These are phyloP conservation scores for Luffa acutangula DNA, from an alignment of 306 rosid genomes.

Conservation along the genomic window DNA sequence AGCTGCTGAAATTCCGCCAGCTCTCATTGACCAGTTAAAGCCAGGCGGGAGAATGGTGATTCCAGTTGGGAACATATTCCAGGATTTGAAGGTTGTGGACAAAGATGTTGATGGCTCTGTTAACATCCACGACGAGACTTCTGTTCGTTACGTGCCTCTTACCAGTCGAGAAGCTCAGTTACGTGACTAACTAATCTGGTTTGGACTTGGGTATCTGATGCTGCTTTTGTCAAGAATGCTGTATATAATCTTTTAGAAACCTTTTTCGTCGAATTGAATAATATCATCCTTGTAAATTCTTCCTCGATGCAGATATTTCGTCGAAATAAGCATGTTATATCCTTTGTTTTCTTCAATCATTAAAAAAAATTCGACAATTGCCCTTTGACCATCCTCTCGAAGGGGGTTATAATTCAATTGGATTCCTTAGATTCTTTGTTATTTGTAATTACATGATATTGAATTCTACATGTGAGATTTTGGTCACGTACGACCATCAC, in stretches of 20 bases:
- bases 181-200: constrained; percentile 21
- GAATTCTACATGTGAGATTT: no score
- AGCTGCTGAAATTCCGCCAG: constrained; percentile 70
- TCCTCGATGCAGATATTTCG: not conserved
- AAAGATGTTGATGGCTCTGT: constrained; percentile 69
- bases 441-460: no score
- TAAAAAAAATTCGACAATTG: no score
- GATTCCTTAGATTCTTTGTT: no score
- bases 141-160: constrained; percentile 87
- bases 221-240: not conserved
- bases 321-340: not conserved
- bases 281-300: not conserved
- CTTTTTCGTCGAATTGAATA: not conserved
- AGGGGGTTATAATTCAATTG: no score
- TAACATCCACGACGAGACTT: constrained; percentile 44
- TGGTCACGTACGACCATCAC: no score
- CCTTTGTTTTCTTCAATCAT: not conserved
- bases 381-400: no score
- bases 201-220: not conserved
- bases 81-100: constrained; percentile 82
- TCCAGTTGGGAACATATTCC: constrained; percentile 75
- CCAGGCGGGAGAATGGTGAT: constrained; percentile 95
- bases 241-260: not conserved
- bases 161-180: constrained; percentile 81
- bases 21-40: constrained; percentile 80